Conservation (phyloP, 495 filamentous ascomycete genomes). For the Penicillium samsonianum region DNA sequence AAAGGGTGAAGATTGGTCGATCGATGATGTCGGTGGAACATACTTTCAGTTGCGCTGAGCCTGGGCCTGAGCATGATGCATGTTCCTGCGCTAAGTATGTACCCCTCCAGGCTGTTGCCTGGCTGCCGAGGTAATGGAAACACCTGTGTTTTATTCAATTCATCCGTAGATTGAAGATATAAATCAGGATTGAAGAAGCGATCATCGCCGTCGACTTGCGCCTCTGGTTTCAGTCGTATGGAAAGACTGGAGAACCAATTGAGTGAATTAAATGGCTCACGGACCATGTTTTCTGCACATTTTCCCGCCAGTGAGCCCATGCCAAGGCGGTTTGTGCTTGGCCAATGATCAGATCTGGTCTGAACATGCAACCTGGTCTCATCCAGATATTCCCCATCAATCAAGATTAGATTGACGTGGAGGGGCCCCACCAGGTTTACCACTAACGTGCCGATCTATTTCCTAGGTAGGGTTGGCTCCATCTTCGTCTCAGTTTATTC, state of each 20-base stretch:
- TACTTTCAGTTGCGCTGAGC: constrained; percentile 5
- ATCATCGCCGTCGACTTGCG: not conserved
- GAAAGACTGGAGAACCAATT: not conserved
- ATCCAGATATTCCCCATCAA: not conserved
- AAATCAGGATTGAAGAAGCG: not conserved
- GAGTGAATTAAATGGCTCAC: not conserved
- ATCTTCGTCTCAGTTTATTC: not conserved
- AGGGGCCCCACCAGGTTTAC: not conserved
- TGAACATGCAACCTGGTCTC: not conserved
- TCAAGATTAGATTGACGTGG: constrained; percentile 7
- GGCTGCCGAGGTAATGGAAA: not conserved
- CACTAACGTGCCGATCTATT: not conserved
- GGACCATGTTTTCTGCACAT: not conserved
- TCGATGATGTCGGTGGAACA: constrained; percentile 34
- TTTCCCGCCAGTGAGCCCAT: not conserved
- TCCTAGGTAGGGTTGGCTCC: not conserved
- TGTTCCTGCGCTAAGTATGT: constrained; percentile 2
- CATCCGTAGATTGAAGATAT: too few species aligned
- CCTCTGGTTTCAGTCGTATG: not conserved
- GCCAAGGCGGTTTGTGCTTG: not conserved
- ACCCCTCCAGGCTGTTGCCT: not conserved
- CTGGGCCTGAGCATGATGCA: constrained; percentile 4
- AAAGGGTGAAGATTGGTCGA: constrained; percentile 18
- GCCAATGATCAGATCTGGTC: not conserved
- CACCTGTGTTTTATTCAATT: not conserved